Conservation (phyloP, 352 stramenopile genomes). For the Globisporangium spinosum region DNA sequence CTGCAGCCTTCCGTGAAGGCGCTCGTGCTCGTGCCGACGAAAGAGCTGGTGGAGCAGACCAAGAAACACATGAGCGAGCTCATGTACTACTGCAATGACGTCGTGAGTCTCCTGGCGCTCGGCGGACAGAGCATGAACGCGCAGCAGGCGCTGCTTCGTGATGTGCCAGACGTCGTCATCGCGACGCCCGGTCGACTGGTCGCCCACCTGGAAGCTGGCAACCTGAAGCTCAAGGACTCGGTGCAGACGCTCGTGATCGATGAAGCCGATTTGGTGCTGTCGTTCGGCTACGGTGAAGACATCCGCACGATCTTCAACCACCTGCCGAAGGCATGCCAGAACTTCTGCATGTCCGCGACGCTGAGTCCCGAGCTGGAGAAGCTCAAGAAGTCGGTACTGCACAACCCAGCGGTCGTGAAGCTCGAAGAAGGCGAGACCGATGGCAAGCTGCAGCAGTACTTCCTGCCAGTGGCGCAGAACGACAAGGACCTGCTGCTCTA, state of each 20-base stretch:
- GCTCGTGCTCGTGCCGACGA: conserved; percentile 96
- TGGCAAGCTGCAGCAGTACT: conserved; percentile 95
- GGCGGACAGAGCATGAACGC: conserved; percentile 88
- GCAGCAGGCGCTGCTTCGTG: conserved; percentile 83
- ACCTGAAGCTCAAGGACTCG: conserved; percentile 84
- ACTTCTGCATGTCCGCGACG: conserved; percentile 98
- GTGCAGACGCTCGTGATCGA: conserved; percentile 98
- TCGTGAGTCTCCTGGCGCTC: conserved; percentile 90
- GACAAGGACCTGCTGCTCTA: conserved; percentile 98
- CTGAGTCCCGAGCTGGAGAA: conserved; percentile 95
- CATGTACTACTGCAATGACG: conserved; percentile 96
- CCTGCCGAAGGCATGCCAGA: conserved; percentile 97
- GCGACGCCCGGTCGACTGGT: conserved; percentile 94
- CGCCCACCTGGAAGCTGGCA: conserved; percentile 73
- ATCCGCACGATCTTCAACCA: conserved; percentile 92
- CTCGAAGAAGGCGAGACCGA: conserved; percentile 91
- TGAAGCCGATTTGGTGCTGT: conserved; percentile 98
- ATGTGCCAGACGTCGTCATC: conserved; percentile 91
- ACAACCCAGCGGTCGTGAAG: conserved; percentile 96
- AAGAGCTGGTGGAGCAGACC: conserved; percentile 97
- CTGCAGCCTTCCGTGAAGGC: conserved; percentile 57
- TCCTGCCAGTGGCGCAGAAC: conserved; percentile 75
- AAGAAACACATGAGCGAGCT: conserved; percentile 88
- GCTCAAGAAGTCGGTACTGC: conserved; percentile 96
- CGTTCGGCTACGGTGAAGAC: conserved; percentile 94